Evolutionary conservation across 805 yeast species (phyloP), one percentile per base, ranked within the genome.

Genomic region (Hanseniaspora valbyensis): DNA sequence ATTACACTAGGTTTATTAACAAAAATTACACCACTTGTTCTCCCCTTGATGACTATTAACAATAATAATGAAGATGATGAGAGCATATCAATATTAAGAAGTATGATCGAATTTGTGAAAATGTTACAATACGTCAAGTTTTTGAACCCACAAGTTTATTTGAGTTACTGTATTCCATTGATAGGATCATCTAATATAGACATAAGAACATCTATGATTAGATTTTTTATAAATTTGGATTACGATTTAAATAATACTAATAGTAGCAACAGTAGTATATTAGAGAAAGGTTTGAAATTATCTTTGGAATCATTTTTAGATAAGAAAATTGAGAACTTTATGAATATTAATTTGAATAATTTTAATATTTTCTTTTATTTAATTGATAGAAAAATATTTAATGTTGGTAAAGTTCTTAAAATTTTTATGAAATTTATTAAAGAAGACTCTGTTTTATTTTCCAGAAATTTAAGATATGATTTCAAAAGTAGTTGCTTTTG

Each of bases 51-150:
- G 4, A n/a, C 14, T n/a, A 7, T 4, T 12, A 26, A 28, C 16
- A 25, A 25, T 19, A 29, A 29, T 12, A 10, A 9, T 5, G 10
- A 18, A 4, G 26, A 16, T 8, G 36, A 16, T 12, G 36, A 29
- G 3, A 26, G n/a, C 14, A 5, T 26, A 5, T 14, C 4, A 5
- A 29, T 41, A 16, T 41, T 41, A 16, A 41, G 29, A 18, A n/a
- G 6, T 12, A 19, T 41, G 25, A 26, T 41, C 29, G 30, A 19
- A 13, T 41, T 28, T 29, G 18, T 41, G 14, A 41, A 41, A 29
- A 41, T 19, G 26, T 41, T 41, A 21, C 44, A 41, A 14, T 41
- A 16, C n/a, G 44, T 41, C 12, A 41, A 41, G 29, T 41, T 41
- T 29, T 19, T 41, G 9, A 29, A 41, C 16, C 44, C 44, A 13